Base-by-base conservation (phyloP, 2,329 filamentous ascomycete genomes). In the Epichloe brachyelytri region DNA sequence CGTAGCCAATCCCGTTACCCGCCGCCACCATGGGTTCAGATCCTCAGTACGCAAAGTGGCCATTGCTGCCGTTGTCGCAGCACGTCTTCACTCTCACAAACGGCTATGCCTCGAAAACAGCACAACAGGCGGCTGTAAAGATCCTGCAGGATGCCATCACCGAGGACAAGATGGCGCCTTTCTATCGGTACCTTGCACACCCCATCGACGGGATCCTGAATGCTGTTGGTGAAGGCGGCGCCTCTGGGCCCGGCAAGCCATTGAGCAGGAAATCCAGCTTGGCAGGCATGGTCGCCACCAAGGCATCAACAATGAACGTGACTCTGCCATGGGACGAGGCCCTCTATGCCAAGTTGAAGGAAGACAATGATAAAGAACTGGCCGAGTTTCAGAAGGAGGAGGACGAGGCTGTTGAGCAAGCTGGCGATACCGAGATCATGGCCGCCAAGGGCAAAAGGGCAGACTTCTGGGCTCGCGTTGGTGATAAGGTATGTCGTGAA, bases 401-500 rank as follows among this genome's bases (percentile, higher is more conserved):
- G 68, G 91, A 95, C 55, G 90, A 98, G 65, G 93, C 93, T 10
- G 85, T 86, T 40, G 93, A 98, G 77, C 90, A 94, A 69, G 91
- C 91, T 54, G 93, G 93, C 51, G 93, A 98, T 63, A 96, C 88
- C 12, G 93, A 98, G 72, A 83, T 98, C 57, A 83, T 91, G 71
- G 87, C 88, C 51, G 93, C 90, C 58, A 82, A 86, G 69, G 90
- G 90, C 59, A 97, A 97, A 78, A 80, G 90, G 62, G 93, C 93
- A 54, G 93, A 98, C 69, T 94, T 95, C 69, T 96, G 88, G 79
- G 91, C 94, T 54, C 82, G 88, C 58, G 88, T 97, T 57, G 91
- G 90, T 60, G 93, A 98, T 73, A 97, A 97, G 84, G 89, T 90
- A 68, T 55, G 67, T 58, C 15, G 19, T 30, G 12, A 15, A 4